These are phyloP conservation scores for Marsdenia floribunda DNA, from an alignment of 257 asterid species.

Conservation along the genomic window DNA sequence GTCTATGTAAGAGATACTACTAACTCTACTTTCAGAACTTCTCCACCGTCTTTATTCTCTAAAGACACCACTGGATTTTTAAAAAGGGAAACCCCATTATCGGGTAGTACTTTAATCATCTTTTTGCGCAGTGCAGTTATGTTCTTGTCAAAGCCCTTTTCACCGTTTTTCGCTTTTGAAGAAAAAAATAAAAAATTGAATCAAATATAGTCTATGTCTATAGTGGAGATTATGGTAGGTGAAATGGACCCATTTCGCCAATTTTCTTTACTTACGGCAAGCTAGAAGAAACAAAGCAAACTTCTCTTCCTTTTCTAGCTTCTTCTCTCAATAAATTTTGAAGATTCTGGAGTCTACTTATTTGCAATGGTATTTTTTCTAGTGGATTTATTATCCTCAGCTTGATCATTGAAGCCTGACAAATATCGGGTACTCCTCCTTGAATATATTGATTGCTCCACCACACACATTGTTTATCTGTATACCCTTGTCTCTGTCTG, in stretches of 20 bases:
- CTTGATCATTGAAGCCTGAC: constrained; percentile 9
- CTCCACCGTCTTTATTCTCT: background rate
- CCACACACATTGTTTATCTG: constrained; percentile 1
- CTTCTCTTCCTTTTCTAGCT: background rate
- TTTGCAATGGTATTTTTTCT: constrained; percentile 2
- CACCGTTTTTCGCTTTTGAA: no score
- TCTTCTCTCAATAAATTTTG: no score
- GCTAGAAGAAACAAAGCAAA: background rate
- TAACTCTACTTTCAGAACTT: background rate
- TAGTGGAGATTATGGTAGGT: constrained; percentile 9
- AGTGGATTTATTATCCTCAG: constrained; percentile 3
- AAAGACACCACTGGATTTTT: constrained; percentile 9
- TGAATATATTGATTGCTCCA: constrained; percentile 6
- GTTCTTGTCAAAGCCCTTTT: constrained; percentile 2
- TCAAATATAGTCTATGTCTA: background rate
- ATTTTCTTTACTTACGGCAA: background rate
- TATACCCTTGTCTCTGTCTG: background rate
- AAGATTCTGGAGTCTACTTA: background rate
- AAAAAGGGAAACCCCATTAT: background rate
- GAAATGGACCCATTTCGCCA: constrained; percentile 17
- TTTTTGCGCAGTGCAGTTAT: background rate
- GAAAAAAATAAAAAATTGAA: background rate
- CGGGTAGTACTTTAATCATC: background rate
- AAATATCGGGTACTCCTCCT: constrained; percentile 2
- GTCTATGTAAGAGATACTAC: constrained; percentile 7